phyloP scores from a whole-genome alignment of 1,139 yeast species.

The Saccharomycopsis hybrid region DNA sequence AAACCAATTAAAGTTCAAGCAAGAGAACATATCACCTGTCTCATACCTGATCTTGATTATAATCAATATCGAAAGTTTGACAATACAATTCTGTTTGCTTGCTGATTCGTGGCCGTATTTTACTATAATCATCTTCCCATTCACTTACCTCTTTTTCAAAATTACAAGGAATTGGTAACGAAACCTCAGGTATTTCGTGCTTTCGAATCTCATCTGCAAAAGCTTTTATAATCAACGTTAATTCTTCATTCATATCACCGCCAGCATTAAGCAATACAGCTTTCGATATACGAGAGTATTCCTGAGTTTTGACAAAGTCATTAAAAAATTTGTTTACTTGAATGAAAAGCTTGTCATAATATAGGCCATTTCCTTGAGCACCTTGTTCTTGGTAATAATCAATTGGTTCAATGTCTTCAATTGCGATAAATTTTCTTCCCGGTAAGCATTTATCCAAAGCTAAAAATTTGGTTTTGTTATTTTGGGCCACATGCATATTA shows the following conservation, averaged over 20 bases:
- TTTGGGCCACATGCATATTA: conserved; percentile 1
- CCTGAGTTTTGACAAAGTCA: conserved; percentile 1
- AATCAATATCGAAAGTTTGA: conserved; percentile 14
- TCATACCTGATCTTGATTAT: conserved; percentile 2
- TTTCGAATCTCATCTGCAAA: not conserved
- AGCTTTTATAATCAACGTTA: not conserved
- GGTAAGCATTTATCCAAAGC: conserved; percentile 86
- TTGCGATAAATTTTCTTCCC: conserved; percentile 45
- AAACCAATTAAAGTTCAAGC: too few species aligned
- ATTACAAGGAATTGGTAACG: conserved; percentile 6
- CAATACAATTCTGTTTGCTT: conserved; percentile 11
- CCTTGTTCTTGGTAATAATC: conserved; percentile 1
- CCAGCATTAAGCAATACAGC: conserved; percentile 2
- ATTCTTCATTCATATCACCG: not conserved
- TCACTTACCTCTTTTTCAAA: conserved; percentile 9
- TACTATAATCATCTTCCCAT: not conserved
- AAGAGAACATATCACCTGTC: not conserved
- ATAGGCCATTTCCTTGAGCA: conserved; percentile 26
- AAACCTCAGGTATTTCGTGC: not conserved
- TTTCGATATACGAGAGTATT: conserved; percentile 1
- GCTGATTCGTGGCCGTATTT: not conserved
- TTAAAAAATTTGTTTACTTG: conserved; percentile 12
- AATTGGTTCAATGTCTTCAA: conserved; percentile 30
- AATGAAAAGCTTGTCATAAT: conserved; percentile 36
- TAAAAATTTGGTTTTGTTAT: conserved; percentile 46